A percentile compares a stretch with the other conserved stretches of the same genome.
phyloP scores from a whole-genome alignment of 805 yeast species.

The Cyberlindnera xishuangbannaensis region DNA sequence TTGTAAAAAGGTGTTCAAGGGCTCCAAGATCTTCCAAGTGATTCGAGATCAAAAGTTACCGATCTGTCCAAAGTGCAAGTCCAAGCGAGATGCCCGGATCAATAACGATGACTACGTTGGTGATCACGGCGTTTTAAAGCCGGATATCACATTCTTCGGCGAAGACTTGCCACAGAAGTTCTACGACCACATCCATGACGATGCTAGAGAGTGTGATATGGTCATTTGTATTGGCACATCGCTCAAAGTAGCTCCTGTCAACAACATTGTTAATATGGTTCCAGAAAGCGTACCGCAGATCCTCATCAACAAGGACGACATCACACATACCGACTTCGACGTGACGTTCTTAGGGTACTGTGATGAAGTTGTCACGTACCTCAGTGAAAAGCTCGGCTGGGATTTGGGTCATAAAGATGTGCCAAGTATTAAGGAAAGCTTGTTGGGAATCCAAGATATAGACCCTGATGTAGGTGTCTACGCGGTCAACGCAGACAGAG shows the following conservation, averaged over 20 bases:
- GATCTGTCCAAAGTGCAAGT: conserved; percentile 61
- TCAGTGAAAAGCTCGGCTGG: conserved; percentile 57
- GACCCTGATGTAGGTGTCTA: conserved; percentile 32
- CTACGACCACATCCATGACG: conserved; percentile 54
- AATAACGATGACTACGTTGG: conserved; percentile 29
- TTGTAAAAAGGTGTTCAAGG: conserved; percentile 62
- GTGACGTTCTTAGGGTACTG: conserved; percentile 71
- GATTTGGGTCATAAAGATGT: conserved; percentile 50
- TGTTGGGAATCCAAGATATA: conserved; percentile 23
- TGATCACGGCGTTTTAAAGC: conserved; percentile 79
- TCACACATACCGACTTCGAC: conserved; percentile 74
- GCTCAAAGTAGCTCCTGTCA: conserved; percentile 86
- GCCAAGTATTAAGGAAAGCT: conserved; percentile 29
- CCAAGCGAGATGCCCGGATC: conserved; percentile 33
- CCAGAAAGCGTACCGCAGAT: conserved; percentile 77
- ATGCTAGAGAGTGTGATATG: conserved; percentile 65
- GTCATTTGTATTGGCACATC: conserved; percentile 87
- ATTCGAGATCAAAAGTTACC: conserved; percentile 60
- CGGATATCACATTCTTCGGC: conserved; percentile 90
- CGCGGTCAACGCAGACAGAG: no score
- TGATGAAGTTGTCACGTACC: conserved; percentile 71
- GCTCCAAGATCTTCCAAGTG: conserved; percentile 55
- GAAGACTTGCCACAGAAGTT: conserved; percentile 71
- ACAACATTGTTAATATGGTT: conserved; percentile 74
- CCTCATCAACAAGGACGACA: conserved; percentile 70